Base-by-base conservation (phyloP, 1,284 basidiomycete genomes). In the Entoloma clypeatum region DNA sequence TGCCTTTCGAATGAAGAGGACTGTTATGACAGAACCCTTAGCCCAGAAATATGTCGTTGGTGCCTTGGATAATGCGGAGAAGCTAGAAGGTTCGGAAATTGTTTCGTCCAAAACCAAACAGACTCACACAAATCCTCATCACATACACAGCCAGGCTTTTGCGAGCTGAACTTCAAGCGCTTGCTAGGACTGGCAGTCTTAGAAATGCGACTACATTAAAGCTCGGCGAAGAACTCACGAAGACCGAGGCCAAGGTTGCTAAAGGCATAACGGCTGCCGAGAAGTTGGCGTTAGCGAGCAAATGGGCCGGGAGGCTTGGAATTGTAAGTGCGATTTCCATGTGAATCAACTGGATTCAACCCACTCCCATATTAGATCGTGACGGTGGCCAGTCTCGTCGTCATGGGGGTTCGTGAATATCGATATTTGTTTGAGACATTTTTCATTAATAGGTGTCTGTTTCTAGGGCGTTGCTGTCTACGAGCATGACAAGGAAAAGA, bases 221-320 rank as follows among this genome's bases (percentile, higher is more conserved):
- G 28, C n/a, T 30, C n/a, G 28, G 28, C 6, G 5, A 30, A 30
- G 28, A 13, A 5, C 28, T 30, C 17, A 16, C n/a, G 28, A 7
- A n/a, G n/a, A n/a, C n/a, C n/a, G n/a, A n/a, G n/a, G n/a, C n/a
- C n/a, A n/a, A n/a, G n/a, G n/a, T n/a, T n/a, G n/a, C n/a, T n/a
- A n/a, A n/a, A n/a, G n/a, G n/a, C n/a, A n/a, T n/a, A n/a, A n/a
- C n/a, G n/a, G n/a, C n/a, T n/a, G n/a, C n/a, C n/a, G n/a, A 16
- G n/a, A 30, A 30, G 28, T 5, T 30, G n/a, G n/a, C 28, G 5
- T 13, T 13, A 16, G 6, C 7, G n/a, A 30, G n/a, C n/a, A 7
- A 11, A 16, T 13, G 28, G n/a, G n/a, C 28, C n/a, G n/a, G 28
- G 28, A 30, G 28, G 28, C 28, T 30, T 30, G 28, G 28, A 30